Percentiles rank a stretch among this genome's conserved stretches.
These are phyloP conservation scores for Taiozyma sp. DNA, from an alignment of 1,139 yeast species.

Conservation along the genomic window DNA sequence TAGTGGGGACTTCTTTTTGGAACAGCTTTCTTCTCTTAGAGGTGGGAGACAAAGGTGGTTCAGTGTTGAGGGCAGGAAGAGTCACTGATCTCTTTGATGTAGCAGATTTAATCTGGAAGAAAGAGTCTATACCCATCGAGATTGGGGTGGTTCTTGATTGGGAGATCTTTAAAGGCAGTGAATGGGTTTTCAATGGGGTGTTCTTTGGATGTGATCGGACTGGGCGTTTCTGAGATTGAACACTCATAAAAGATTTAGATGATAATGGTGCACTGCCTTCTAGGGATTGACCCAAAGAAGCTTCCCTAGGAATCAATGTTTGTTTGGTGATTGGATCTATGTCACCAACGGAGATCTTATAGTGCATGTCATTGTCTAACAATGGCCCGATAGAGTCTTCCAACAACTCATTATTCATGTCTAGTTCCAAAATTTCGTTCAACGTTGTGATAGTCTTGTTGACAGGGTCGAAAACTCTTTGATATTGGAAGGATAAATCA, in stretches of 20 bases:
- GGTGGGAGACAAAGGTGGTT: conserved; percentile 18
- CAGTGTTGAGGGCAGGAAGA: background rate
- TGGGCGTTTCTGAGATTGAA: background rate
- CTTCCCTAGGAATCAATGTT: conserved; percentile 34
- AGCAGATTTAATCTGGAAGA: background rate
- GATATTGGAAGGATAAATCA: conserved; percentile 76
- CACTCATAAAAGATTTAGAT: background rate
- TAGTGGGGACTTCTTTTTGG: background rate
- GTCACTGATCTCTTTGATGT: background rate
- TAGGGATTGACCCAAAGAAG: conserved; percentile 1
- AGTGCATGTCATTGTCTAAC: conserved; percentile 42
- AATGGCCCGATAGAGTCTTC: conserved; percentile 63
- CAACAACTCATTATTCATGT: conserved; percentile 30
- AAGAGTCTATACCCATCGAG: background rate
- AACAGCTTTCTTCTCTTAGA: conserved; percentile 19
- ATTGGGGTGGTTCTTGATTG: background rate
- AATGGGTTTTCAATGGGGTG: background rate
- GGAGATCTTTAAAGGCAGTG: background rate
- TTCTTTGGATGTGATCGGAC: background rate
- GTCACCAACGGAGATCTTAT: conserved; percentile 57
- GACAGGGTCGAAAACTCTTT: conserved; percentile 77
- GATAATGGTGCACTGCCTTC: background rate
- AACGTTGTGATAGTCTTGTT: conserved; percentile 46
- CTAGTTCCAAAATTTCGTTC: conserved; percentile 46
- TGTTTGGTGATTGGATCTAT: conserved; percentile 62